Conservation (phyloP, 495 filamentous ascomycete genomes). For the Cercophora samala region DNA sequence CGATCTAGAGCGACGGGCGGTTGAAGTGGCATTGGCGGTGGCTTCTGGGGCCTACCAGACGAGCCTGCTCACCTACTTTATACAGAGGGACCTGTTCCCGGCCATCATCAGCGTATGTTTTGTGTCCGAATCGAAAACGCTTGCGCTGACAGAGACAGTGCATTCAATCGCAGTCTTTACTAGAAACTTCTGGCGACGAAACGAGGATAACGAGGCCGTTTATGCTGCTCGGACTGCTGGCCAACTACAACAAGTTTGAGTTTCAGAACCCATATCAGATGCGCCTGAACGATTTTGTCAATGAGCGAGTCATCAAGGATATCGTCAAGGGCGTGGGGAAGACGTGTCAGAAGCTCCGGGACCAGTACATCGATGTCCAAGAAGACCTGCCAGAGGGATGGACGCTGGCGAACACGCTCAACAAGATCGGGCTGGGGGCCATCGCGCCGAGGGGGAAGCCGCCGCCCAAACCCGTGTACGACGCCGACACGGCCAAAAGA, state of each 20-base stretch:
- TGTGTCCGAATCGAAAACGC: neutral
- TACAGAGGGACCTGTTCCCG: conserved; percentile 90
- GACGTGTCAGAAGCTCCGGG: conserved; percentile 62
- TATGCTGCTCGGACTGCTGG: conserved; percentile 78
- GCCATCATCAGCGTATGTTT: conserved; percentile 80
- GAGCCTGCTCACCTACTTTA: conserved; percentile 89
- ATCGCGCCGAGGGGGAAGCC: conserved; percentile 67
- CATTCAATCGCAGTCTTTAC: conserved; percentile 67
- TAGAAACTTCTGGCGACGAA: conserved; percentile 39
- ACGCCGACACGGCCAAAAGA: conserved; percentile 70
- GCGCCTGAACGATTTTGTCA: conserved; percentile 95
- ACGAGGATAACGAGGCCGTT: conserved; percentile 69
- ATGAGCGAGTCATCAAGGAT: conserved; percentile 79
- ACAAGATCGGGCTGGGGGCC: conserved; percentile 77
- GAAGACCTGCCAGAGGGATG: conserved; percentile 92
- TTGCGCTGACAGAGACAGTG: conserved; percentile 51
- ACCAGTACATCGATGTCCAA: conserved; percentile 81
- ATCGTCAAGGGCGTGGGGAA: conserved; percentile 71
- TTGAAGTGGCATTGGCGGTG: conserved; percentile 76
- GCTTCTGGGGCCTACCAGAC: conserved; percentile 94
- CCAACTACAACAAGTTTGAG: conserved; percentile 99
- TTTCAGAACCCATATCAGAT: conserved; percentile 95
- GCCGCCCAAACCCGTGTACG: conserved; percentile 53
- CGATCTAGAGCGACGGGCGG: conserved; percentile 71
- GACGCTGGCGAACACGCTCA: conserved; percentile 74